Base-by-base conservation (phyloP, 345 rosid species). In the Gossypioides kirkii region DNA sequence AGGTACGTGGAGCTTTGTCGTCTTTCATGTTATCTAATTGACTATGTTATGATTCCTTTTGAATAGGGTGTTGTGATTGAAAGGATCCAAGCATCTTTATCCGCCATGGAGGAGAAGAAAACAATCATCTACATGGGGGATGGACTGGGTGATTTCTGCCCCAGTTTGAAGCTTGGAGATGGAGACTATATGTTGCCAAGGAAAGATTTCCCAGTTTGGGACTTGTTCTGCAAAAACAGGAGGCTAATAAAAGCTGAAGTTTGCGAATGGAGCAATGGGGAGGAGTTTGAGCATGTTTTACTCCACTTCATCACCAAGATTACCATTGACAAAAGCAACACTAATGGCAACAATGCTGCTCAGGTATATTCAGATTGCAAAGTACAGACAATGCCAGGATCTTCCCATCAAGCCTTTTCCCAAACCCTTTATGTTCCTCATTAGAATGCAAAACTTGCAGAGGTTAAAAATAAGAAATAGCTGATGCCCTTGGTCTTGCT, bases 151-250 rank as follows among this genome's bases (percentile, higher is more conserved):
- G 94, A 94, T 75, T 94, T 85, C 72, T 94, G 98, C 70, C 94
- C 96, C 0, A 86, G 86, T 74, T 70, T 91, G 83, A 90, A 83
- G 82, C 92, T 94, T 7, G 70, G 47, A 4, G 75, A 83, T 5
- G 73, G 77, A 54, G 96, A 90, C 80, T 78, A 78, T 68, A 58
- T 85, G 73, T 88, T 94, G 97, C 97, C 98, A 10, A 93, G 96
- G 81, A 91, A 94, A 79, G 82, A 87, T 11, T 94, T 83, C 59
- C 97, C 97, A 3, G 81, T 90, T 12, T 90, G 97, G 97, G 88
- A 87, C 32, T 77, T 91, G 49, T 87, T 91, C 17, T 69, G 80
- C 83, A 63, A 71, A 50, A 87, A 87, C 71, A 90, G 88, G 0
- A 74, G 71, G 75, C 43, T 82, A 7, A 49, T 91, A n/a, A 84